phyloP scores from a whole-genome alignment of 495 filamentous ascomycete species.

The Penicillium lividum region DNA sequence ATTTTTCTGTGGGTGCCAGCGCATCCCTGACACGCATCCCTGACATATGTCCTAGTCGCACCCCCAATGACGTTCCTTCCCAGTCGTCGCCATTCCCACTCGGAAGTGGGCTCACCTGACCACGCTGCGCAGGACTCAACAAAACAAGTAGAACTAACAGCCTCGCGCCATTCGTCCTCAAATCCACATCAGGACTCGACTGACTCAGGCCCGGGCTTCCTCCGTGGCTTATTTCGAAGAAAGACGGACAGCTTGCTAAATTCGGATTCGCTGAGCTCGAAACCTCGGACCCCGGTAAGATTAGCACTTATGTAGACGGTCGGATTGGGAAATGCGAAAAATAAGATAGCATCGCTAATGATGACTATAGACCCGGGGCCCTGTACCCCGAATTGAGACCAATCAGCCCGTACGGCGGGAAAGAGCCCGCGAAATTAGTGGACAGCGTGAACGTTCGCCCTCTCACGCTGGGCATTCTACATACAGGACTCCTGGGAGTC shows the following conservation, averaged over 20 bases:
- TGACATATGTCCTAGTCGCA: not conserved
- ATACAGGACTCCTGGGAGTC: conserved; percentile 6
- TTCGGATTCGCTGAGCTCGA: conserved; percentile 2
- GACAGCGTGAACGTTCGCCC: not conserved
- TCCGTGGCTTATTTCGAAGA: conserved; percentile 35
- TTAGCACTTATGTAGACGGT: not conserved
- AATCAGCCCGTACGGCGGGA: not conserved
- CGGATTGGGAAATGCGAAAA: not conserved
- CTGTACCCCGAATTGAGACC: not conserved
- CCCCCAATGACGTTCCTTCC: conserved; percentile 25
- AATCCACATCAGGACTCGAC: not conserved
- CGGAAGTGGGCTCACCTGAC: conserved; percentile 15
- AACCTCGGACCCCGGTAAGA: not conserved
- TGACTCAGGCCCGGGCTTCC: conserved; percentile 14
- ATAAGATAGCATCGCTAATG: not conserved
- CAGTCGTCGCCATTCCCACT: conserved; percentile 25
- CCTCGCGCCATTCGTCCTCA: conserved; percentile 8
- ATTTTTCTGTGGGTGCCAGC: not conserved
- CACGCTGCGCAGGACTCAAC: conserved; percentile 3
- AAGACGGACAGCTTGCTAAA: conserved; percentile 16
- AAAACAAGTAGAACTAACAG: not conserved
- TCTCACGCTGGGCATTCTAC: conserved; percentile 1
- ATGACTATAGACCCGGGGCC: not conserved
- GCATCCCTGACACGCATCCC: not conserved
- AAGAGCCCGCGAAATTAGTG: conserved; percentile 1